Evolutionary conservation across 1,284 basidiomycete genomes (phyloP), one percentile per base, ranked within the genome.

Genomic region (Cystobasidiaceae sp.): DNA sequence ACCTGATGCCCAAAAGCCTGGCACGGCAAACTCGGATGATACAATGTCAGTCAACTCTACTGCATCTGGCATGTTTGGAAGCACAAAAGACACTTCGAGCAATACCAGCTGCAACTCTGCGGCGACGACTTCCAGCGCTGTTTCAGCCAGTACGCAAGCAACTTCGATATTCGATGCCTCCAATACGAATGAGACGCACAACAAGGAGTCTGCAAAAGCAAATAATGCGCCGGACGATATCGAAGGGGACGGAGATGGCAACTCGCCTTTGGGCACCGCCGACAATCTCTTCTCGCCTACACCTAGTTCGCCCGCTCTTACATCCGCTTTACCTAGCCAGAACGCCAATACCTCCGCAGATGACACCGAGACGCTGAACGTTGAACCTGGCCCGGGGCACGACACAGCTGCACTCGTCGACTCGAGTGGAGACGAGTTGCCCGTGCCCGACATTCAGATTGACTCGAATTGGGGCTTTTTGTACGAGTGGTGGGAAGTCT

Each of bases 401-500:
- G n/a, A n/a, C n/a, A n/a, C n/a, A n/a, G n/a, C n/a, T n/a, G n/a
- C n/a, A n/a, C n/a, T n/a, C n/a, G n/a, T n/a, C n/a, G n/a, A n/a
- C n/a, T n/a, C n/a, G n/a, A 50, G 28, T 39, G 41, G 43, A 4
- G 45, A 58, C 2, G 39, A 33, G 15, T 17, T 71, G 1, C 69
- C 69, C 6, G 23, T 27, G 7, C 68, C 69, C 21, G 30, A 37
- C 34, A 68, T 71, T 15, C 66, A 62, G 37, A 58, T 67, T 8
- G 54, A 66, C 46, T 44, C 58, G 2, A 48, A 57, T n/a, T 51
- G 65, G 25, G 69, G 69, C 4, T 69, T 67, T 50, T 51, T 71
- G 17, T 71, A 48, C 63, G 68, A 69, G 57, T 71, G 71, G 71
- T 71, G 67, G 67, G 45, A 43, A 34, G 64, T 71, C 28, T 70